Conservation (phyloP, 1,139 yeast species). For the Pichia sp. region DNA sequence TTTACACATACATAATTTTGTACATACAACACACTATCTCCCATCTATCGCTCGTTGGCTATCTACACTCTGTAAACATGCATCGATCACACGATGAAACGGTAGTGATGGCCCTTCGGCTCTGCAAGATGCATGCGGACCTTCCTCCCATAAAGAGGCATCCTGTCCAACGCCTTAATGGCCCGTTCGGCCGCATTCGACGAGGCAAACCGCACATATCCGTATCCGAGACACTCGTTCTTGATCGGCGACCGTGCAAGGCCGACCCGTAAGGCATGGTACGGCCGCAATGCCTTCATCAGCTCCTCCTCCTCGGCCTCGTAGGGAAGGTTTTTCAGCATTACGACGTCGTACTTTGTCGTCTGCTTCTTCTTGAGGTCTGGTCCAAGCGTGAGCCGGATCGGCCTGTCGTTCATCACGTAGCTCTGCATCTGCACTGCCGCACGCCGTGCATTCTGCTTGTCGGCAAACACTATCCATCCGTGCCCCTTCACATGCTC, state of each 20-base stretch:
- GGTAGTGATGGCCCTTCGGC: slow-evolving; percentile 31
- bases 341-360: slow-evolving; percentile 24
- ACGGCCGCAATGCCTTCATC: slow-evolving; percentile 25
- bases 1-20: background rate
- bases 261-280: slow-evolving; percentile 29
- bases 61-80: background rate
- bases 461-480: slow-evolving; percentile 22
- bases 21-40: slow-evolving; percentile 1
- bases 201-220: slow-evolving; percentile 48
- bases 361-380: slow-evolving; percentile 11
- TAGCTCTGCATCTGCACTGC: slow-evolving; percentile 31
- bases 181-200: slow-evolving; percentile 47
- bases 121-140: slow-evolving; percentile 49
- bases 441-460: slow-evolving; percentile 25
- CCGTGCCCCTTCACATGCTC: slow-evolving; percentile 27
- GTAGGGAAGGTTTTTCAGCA: slow-evolving; percentile 28
- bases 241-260: slow-evolving; percentile 27
- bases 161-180: slow-evolving; percentile 38
- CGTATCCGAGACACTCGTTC: slow-evolving; percentile 43
- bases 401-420: slow-evolving; percentile 27
- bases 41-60: background rate
- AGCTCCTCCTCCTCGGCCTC: slow-evolving; percentile 25
- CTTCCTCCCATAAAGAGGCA: slow-evolving; percentile 41
- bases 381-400: slow-evolving; percentile 19
- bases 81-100: slow-evolving; percentile 24